These are phyloP conservation scores for Arbutus unedo DNA, from an alignment of 148 eudicot species.

Conservation along the genomic window DNA sequence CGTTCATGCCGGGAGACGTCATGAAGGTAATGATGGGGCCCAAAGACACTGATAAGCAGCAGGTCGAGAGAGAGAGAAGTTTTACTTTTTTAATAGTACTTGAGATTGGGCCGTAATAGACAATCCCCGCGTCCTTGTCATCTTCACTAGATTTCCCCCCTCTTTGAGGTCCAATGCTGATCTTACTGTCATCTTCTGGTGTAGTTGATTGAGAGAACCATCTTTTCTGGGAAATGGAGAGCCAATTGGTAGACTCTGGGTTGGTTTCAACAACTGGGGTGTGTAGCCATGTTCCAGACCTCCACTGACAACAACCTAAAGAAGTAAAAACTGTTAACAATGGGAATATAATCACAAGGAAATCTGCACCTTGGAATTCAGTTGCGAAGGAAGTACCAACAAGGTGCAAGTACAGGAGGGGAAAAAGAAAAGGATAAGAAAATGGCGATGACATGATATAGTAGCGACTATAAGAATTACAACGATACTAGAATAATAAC, in stretches of 20 bases:
- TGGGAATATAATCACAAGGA: background rate
- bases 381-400: background rate
- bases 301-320: conserved; percentile 48
- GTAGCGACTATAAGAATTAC: background rate
- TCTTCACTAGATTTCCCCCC: conserved; percentile 28
- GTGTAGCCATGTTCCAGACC: conserved; percentile 31
- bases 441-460: background rate
- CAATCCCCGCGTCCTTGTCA: conserved; percentile 39
- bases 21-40: conserved; percentile 97
- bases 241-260: conserved; percentile 27
- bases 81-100: conserved; percentile 85
- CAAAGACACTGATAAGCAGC: conserved; percentile 88
- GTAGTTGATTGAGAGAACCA: conserved; percentile 55
- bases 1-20: conserved; percentile 79
- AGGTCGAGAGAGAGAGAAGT: conserved; percentile 91
- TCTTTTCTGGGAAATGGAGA: conserved; percentile 43
- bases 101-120: conserved; percentile 86
- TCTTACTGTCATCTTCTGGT: conserved; percentile 54
- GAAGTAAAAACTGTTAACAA: background rate
- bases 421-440: background rate
- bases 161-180: conserved; percentile 82
- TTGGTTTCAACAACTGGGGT: conserved; percentile 23
- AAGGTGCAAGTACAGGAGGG: background rate
- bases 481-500: background rate
- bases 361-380: background rate